Percentiles rank a stretch among this genome's conserved stretches.
These are phyloP conservation scores for Aspergillus eucalypticola DNA, from an alignment of 2,329 filamentous ascomycete species.

Conservation along the genomic window DNA sequence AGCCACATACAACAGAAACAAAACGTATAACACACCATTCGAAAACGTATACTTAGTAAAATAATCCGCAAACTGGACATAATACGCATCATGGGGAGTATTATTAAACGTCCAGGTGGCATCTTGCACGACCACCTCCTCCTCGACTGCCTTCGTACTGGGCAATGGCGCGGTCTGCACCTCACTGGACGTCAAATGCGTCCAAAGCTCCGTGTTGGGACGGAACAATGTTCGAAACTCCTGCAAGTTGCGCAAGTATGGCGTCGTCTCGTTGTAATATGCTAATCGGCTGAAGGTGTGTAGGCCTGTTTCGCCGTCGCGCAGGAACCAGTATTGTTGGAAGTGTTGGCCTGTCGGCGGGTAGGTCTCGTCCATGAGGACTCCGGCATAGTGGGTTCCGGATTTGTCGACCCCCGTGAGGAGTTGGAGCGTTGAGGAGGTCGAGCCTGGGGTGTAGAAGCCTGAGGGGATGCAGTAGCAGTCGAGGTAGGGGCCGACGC, in stretches of 20 bases:
- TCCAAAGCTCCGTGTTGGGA: slow-evolving; percentile 62
- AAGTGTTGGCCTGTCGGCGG: slow-evolving; percentile 59
- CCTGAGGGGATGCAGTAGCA: slow-evolving; percentile 64
- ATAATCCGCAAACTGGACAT: slow-evolving; percentile 58
- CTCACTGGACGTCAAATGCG: slow-evolving; percentile 61
- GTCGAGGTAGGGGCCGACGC: slow-evolving; percentile 61
- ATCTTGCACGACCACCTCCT: slow-evolving; percentile 60
- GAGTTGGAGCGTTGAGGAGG: slow-evolving; percentile 52
- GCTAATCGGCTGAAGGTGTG: slow-evolving; percentile 62
- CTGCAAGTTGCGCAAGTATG: slow-evolving; percentile 59
- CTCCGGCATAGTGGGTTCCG: slow-evolving; percentile 57
- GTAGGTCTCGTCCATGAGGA: slow-evolving; percentile 62
- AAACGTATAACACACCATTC: slow-evolving; percentile 38
- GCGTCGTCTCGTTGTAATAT: slow-evolving; percentile 60
- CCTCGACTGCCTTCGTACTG: slow-evolving; percentile 34
- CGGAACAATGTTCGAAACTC: slow-evolving; percentile 64
- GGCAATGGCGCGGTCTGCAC: slow-evolving; percentile 57
- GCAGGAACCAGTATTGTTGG: slow-evolving; percentile 66
- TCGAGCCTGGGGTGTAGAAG: slow-evolving; percentile 59
- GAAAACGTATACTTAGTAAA: slow-evolving; percentile 68
- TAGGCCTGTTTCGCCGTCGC: slow-evolving; percentile 63
- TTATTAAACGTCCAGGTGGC: slow-evolving; percentile 64
- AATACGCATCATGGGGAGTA: slow-evolving; percentile 57
- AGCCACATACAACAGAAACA: not conserved
- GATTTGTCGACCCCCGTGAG: slow-evolving; percentile 54